These are phyloP conservation scores for Xylariaceae sp. DNA, from an alignment of 2,329 filamentous ascomycete species.

Conservation along the genomic window DNA sequence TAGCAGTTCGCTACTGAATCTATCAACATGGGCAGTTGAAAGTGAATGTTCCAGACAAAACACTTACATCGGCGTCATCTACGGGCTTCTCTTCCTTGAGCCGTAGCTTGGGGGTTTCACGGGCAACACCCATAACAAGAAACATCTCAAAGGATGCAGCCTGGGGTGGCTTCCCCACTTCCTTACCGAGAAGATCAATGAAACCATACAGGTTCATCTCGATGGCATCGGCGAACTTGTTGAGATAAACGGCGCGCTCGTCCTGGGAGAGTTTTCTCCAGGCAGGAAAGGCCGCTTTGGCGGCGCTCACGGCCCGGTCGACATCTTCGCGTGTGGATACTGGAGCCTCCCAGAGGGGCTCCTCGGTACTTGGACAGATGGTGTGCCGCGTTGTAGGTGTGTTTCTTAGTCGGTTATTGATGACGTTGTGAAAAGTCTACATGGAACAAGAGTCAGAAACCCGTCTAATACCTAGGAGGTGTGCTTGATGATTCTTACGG, in stretches of 20 bases:
- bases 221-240: conserved; percentile 30
- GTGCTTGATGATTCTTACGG: conserved; percentile 9
- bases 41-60: background rate
- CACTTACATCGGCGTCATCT: conserved; percentile 26
- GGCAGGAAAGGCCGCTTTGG: conserved; percentile 53
- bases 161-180: conserved; percentile 30
- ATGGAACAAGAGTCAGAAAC: background rate
- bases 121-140: background rate
- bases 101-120: conserved; percentile 18
- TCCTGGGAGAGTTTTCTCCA: conserved; percentile 49
- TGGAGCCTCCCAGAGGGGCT: conserved; percentile 56
- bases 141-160: background rate
- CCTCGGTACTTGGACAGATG: conserved; percentile 56
- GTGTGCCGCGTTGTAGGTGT: conserved; percentile 53
- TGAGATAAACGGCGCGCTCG: conserved; percentile 40
- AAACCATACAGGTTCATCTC: conserved; percentile 23
- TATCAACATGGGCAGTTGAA: background rate
- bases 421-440: conserved; percentile 53
- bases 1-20: conserved; percentile 35
- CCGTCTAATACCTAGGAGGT: background rate
- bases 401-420: conserved; percentile 55
- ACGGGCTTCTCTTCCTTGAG: conserved; percentile 32
- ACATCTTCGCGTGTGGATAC: conserved; percentile 56
- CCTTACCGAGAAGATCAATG: conserved; percentile 22
- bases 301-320: conserved; percentile 56